Percentiles rank a stretch among this genome's conserved stretches.
Evolutionary conservation across 1,139 yeast species (phyloP).

Genomic region (Suhomyces anneliseae): DNA sequence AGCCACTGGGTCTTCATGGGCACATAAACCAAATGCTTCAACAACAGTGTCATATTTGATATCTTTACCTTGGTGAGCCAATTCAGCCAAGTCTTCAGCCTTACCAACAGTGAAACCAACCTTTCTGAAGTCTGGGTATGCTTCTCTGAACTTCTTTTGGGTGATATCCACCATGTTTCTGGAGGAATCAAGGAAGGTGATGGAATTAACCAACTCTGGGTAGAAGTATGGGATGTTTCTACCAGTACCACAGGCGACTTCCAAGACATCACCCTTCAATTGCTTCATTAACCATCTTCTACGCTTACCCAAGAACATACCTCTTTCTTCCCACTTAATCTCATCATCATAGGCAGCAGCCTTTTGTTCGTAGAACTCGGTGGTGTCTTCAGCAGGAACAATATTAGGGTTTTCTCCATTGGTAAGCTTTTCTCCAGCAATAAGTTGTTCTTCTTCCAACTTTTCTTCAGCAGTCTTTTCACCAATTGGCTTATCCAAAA

Average conservation of each 20-base stretch:
- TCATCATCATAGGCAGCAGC: constrained; percentile 83
- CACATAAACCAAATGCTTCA: constrained; percentile 93
- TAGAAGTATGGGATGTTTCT: constrained; percentile 79
- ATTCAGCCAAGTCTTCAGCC: constrained; percentile 74
- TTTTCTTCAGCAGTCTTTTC: constrained; percentile 18
- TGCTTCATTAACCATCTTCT: constrained; percentile 83
- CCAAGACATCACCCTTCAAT: constrained; percentile 83
- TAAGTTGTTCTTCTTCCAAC: constrained; percentile 3
- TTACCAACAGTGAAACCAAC: constrained; percentile 91
- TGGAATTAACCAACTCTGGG: constrained; percentile 59
- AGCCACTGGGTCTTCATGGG: constrained; percentile 87
- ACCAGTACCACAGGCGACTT: constrained; percentile 96
- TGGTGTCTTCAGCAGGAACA: constrained; percentile 76
- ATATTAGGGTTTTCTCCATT: constrained; percentile 43
- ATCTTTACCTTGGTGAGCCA: constrained; percentile 41
- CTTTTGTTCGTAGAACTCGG: constrained; percentile 73
- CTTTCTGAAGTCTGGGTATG: constrained; percentile 62
- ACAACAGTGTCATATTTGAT: constrained; percentile 85
- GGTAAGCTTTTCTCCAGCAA: constrained; percentile 14
- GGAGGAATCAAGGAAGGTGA: constrained; percentile 86
- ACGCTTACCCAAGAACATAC: constrained; percentile 78
- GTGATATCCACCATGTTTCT: constrained; percentile 83
- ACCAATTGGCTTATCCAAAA: constrained; percentile 21
- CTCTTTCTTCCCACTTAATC: constrained; percentile 82
- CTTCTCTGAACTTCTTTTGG: constrained; percentile 65